These are phyloP conservation scores for Candida sp. DNA, from an alignment of 1,139 yeast species.

Conservation along the genomic window DNA sequence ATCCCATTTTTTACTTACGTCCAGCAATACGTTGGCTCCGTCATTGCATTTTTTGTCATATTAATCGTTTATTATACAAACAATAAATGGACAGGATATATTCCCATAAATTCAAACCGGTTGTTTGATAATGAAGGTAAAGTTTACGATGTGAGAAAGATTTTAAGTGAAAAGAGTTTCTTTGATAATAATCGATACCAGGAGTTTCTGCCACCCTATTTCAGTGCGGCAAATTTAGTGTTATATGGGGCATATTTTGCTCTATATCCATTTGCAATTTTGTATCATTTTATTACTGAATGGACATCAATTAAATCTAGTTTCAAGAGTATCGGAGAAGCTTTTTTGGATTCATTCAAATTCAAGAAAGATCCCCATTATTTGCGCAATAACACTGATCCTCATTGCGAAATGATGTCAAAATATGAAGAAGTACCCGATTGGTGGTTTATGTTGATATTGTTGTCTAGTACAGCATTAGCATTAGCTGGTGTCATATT, in stretches of 20 bases:
- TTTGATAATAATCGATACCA: conserved; percentile 29
- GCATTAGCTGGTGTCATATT: conserved; percentile 28
- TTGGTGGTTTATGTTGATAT: conserved; percentile 34
- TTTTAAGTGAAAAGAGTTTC: conserved; percentile 26
- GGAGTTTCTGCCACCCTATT: conserved; percentile 41
- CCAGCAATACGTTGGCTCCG: conserved; percentile 32
- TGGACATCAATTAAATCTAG: conserved; percentile 44
- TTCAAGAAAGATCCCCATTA: conserved; percentile 8
- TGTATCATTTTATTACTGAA: conserved; percentile 37
- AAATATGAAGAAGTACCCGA: conserved; percentile 38
- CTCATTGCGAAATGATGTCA: conserved; percentile 41
- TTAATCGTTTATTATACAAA: conserved; percentile 32
- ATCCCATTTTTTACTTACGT: conserved; percentile 38
- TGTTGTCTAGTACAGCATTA: conserved; percentile 24
- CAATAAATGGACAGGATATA: conserved; percentile 37
- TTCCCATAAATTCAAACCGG: conserved; percentile 38
- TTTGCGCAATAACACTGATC: conserved; percentile 23
- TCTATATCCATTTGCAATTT: conserved; percentile 39
- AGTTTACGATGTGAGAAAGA: conserved; percentile 29
- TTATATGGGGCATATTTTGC: conserved; percentile 41
- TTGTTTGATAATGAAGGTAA: conserved; percentile 33
- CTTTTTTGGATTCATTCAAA: conserved; percentile 27
- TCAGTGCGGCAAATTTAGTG: conserved; percentile 40
- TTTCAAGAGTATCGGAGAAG: conserved; percentile 32
- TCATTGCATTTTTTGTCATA: conserved; percentile 31